Evolutionary conservation across 495 filamentous ascomycete species (phyloP).

Genomic region (Staphylotrichum tortipilum): DNA sequence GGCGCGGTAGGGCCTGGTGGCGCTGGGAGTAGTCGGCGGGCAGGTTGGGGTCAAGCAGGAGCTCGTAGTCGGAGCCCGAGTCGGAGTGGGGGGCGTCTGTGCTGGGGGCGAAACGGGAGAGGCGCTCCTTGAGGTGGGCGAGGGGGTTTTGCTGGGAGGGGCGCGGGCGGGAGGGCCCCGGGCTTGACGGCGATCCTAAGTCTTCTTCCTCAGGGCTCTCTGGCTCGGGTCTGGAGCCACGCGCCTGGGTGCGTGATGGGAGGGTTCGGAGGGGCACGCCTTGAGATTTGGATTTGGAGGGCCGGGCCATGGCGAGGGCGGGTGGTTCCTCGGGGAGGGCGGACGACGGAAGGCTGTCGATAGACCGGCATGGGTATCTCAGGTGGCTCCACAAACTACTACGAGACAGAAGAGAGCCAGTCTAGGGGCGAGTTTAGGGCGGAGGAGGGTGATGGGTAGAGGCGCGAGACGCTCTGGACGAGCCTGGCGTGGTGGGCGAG

Average conservation of each 20-base stretch:
- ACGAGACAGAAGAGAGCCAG: too few species aligned
- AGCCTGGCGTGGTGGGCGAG: too few species aligned
- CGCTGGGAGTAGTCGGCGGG: conserved; percentile 29
- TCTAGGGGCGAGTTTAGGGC: too few species aligned
- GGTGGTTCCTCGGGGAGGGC: background rate
- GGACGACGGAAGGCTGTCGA: too few species aligned
- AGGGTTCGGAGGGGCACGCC: background rate
- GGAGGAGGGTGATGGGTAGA: too few species aligned
- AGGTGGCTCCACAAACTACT: too few species aligned
- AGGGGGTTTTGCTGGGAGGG: conserved; percentile 10
- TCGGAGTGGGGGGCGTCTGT: conserved; percentile 24
- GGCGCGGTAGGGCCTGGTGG: conserved; percentile 16
- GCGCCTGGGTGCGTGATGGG: background rate
- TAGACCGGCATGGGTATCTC: too few species aligned
- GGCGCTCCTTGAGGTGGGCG: conserved; percentile 14
- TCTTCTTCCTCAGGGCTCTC: background rate
- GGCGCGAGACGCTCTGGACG: too few species aligned
- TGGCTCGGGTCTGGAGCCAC: background rate
- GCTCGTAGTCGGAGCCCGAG: conserved; percentile 36
- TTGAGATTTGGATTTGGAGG: conserved; percentile 9
- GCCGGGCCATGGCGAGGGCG: conserved; percentile 13
- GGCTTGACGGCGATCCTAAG: background rate
- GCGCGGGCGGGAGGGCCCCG: conserved; percentile 2
- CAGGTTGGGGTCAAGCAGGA: conserved; percentile 43
- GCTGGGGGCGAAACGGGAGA: conserved; percentile 27